Conservation (phyloP, 441 rosid genomes). For the Brassica hybrid region DNA sequence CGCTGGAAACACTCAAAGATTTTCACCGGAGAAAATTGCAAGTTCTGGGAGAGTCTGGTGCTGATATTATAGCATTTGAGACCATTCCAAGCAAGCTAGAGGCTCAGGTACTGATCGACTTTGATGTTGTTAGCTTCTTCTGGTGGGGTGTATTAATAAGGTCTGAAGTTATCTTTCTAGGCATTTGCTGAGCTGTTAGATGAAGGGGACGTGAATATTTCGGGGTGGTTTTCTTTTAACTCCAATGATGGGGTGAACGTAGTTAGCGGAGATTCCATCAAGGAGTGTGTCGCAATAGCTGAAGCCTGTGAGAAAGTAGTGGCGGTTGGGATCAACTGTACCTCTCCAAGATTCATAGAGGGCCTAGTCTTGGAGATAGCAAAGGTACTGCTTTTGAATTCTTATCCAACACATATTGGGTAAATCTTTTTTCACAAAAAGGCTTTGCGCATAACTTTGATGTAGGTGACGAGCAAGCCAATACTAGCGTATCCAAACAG, state of each 20-base stretch:
- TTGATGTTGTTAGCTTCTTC: not conserved
- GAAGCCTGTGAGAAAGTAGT: conserved; percentile 71
- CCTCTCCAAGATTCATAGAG: conserved; percentile 85
- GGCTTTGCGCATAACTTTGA: conserved; percentile 20
- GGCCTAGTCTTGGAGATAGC: conserved; percentile 58
- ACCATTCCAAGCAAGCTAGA: conserved; percentile 89
- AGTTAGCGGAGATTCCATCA: conserved; percentile 82
- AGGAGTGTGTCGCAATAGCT: conserved; percentile 70
- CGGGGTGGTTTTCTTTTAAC: conserved; percentile 90
- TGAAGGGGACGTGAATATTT: conserved; percentile 68
- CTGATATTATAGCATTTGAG: conserved; percentile 92
- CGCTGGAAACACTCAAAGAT: conserved; percentile 63
- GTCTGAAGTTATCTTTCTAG: conserved; percentile 15
- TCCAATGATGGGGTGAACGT: conserved; percentile 83
- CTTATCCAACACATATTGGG: not conserved
- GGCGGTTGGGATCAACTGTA: conserved; percentile 92
- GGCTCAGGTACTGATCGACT: conserved; percentile 70
- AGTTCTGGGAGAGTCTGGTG: conserved; percentile 67
- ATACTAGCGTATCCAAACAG: conserved; percentile 86
- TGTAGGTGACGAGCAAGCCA: conserved; percentile 82
- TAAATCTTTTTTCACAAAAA: not conserved
- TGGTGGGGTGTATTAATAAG: conserved; percentile 1
- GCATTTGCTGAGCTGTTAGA: conserved; percentile 80
- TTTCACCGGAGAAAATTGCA: conserved; percentile 84
- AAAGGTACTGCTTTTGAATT: conserved; percentile 50